These are phyloP conservation scores for Beauveria caledonica DNA, from an alignment of 2,329 filamentous ascomycete genomes.

Conservation along the genomic window DNA sequence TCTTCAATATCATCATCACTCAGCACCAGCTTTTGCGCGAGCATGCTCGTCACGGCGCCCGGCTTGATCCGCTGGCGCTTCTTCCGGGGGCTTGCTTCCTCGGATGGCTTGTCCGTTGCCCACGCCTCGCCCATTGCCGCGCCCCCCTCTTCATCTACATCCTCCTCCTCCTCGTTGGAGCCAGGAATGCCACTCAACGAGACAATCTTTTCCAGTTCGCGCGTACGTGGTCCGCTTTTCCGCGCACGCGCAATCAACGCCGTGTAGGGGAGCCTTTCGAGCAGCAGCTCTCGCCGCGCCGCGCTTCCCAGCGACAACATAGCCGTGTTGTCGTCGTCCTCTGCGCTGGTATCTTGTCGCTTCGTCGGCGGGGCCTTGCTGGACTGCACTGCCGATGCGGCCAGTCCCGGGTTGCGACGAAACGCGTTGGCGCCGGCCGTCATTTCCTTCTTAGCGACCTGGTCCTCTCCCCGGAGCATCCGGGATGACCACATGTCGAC, in stretches of 20 bases:
- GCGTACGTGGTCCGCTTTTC: conserved; percentile 33
- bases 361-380: background rate
- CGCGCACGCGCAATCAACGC: conserved; percentile 50
- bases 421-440: conserved; percentile 42
- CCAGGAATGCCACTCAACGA: conserved; percentile 53
- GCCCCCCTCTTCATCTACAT: conserved; percentile 29
- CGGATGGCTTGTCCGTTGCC: conserved; percentile 53
- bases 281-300: conserved; percentile 63
- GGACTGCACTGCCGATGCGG: conserved; percentile 4
- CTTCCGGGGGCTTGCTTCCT: conserved; percentile 44
- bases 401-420: conserved; percentile 22
- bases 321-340: conserved; percentile 23
- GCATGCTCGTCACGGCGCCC: conserved; percentile 31
- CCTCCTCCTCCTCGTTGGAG: conserved; percentile 38
- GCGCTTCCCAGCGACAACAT: conserved; percentile 55
- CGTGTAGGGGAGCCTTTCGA: conserved; percentile 85
- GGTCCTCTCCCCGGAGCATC: conserved; percentile 47
- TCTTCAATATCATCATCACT: conserved; percentile 85
- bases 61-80: conserved; percentile 31
- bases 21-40: conserved; percentile 59
- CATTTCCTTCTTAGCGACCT: conserved; percentile 28
- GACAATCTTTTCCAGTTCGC: conserved; percentile 60
- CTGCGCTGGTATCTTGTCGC: background rate
- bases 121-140: conserved; percentile 38
- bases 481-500: conserved; percentile 61